phyloP scores from a whole-genome alignment of 495 filamentous ascomycete genomes.

The Chaetomidium leptoderma region DNA sequence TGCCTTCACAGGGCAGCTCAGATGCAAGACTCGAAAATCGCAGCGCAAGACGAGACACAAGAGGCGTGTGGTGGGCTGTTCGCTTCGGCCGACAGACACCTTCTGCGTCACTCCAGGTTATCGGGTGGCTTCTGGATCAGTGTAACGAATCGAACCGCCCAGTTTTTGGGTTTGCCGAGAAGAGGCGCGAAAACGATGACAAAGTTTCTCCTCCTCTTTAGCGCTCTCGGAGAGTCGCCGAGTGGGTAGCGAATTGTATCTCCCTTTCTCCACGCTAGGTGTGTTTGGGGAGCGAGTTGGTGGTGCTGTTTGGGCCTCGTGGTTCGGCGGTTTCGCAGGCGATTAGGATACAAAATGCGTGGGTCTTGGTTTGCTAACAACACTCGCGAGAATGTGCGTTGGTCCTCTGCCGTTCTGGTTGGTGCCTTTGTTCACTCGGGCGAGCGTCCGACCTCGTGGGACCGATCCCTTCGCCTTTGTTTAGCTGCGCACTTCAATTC shows the following conservation, averaged over 20 bases:
- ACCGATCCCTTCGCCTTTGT: slow-evolving; percentile 18
- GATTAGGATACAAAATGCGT: not conserved
- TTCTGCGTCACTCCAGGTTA: slow-evolving; percentile 29
- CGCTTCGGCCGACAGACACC: slow-evolving; percentile 23
- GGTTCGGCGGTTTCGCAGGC: not conserved
- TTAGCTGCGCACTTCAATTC: slow-evolving; percentile 4
- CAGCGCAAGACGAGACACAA: slow-evolving; percentile 10
- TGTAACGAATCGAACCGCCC: slow-evolving; percentile 29
- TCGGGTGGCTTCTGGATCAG: slow-evolving; percentile 31
- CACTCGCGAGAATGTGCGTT: not conserved
- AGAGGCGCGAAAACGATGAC: slow-evolving; percentile 8
- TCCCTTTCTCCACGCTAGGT: not conserved
- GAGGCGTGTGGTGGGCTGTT: slow-evolving; percentile 18
- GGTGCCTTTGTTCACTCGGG: slow-evolving; percentile 17
- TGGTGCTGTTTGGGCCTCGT: not conserved
- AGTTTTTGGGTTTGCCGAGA: slow-evolving; percentile 13
- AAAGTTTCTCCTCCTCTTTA: slow-evolving; percentile 9
- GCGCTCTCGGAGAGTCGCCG: not conserved
- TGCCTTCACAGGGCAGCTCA: slow-evolving; percentile 16
- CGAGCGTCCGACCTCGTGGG: slow-evolving; percentile 3
- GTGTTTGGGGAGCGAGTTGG: not conserved
- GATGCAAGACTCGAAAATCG: slow-evolving; percentile 10
- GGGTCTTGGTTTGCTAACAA: not conserved
- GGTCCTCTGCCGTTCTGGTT: not conserved
- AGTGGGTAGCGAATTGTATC: not conserved